Evolutionary conservation across 192 early-diverging fungal species (phyloP).

Genomic region (Gamsiella multidivaricata): DNA sequence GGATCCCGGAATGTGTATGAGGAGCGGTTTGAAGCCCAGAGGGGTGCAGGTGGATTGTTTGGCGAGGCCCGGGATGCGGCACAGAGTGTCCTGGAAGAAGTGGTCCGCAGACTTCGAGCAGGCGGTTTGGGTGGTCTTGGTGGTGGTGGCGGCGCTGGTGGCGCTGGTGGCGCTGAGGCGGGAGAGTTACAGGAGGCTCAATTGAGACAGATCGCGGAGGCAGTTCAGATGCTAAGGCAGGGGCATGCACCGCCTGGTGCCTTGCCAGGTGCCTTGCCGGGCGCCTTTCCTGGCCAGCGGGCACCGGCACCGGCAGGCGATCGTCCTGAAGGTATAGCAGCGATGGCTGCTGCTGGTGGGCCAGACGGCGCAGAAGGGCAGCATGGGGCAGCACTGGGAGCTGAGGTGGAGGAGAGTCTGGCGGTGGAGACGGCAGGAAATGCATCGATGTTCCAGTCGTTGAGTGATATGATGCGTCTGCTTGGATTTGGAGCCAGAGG

Average conservation of each 20-base stretch:
- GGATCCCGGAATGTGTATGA: constrained; percentile 57
- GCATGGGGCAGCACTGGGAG: not conserved
- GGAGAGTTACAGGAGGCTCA: constrained; percentile 26
- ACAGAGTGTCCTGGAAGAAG: constrained; percentile 38
- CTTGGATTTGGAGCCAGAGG: constrained; percentile 34
- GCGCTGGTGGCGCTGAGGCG: constrained; percentile 15
- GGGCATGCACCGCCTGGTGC: constrained; percentile 15
- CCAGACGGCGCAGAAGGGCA: not conserved
- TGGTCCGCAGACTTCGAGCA: constrained; percentile 30
- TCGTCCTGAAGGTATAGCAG: no score
- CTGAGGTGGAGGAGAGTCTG: not conserved
- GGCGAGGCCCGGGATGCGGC: constrained; percentile 36
- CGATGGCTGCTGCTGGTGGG: not conserved
- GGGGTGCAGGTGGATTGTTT: constrained; percentile 12
- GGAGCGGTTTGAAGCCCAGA: constrained; percentile 38
- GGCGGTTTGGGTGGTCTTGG: constrained; percentile 24
- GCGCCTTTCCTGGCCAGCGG: no score
- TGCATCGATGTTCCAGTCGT: constrained; percentile 21
- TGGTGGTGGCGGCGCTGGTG: constrained; percentile 15
- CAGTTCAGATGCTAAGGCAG: constrained; percentile 29
- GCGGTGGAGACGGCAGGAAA: not conserved
- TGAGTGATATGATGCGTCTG: constrained; percentile 33
- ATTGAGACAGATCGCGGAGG: constrained; percentile 37
- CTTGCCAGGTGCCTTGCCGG: constrained; percentile 33
- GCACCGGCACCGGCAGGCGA: not conserved